Base-by-base conservation (phyloP, 2,329 filamentous ascomycete species). In the Alternaria brassicicola region DNA sequence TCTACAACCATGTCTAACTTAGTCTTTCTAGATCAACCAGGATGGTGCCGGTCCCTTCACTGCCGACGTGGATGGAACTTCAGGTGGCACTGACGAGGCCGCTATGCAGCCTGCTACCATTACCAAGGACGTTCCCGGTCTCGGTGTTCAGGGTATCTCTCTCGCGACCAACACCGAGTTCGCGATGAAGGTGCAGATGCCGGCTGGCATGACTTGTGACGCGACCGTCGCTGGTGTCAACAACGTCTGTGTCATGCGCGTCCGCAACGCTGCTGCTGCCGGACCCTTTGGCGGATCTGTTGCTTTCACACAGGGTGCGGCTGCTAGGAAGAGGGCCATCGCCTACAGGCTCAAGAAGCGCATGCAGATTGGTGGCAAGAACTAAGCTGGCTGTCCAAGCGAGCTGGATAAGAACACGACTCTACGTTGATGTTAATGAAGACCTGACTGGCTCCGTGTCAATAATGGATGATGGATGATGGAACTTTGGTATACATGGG, bases 251-350 rank as follows among this genome's bases (percentile, higher is more conserved):
- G 79, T 90, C 59, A 86, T 88, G 43, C 84, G 87, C 52, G 80
- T 90, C 39, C 83, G 86, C 67, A 90, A 90, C 76, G 73, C 77
- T 12, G 85, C 88, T 15, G 77, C 81, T 30, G 86, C 87, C 21
- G 87, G 88, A 12, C 88, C 88, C 17, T 90, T 90, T 61, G 88
- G 88, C 67, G 88, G 88, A 43, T 86, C 85, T 13, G 86, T 83
- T 39, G 88, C 87, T 26, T 90, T 89, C 73, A 89, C 86, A 1
- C 85, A 88, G 81, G 82, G 80, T 55, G 49, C 82, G 15, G 79
- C 80, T 51, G 83, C 84, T 33, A 81, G 84, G 75, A 89, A 88
- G 85, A 81, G 87, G 46, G 86, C 87, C 31, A 78, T 89, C 62
- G 84, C 83, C 64, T 88, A 85, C 78, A 75, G 67, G 61, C 67